A percentile compares a stretch with the other conserved stretches of the same genome.
Conservation (phyloP, 2,329 filamentous ascomycete species). For the Cadophora gregata region DNA sequence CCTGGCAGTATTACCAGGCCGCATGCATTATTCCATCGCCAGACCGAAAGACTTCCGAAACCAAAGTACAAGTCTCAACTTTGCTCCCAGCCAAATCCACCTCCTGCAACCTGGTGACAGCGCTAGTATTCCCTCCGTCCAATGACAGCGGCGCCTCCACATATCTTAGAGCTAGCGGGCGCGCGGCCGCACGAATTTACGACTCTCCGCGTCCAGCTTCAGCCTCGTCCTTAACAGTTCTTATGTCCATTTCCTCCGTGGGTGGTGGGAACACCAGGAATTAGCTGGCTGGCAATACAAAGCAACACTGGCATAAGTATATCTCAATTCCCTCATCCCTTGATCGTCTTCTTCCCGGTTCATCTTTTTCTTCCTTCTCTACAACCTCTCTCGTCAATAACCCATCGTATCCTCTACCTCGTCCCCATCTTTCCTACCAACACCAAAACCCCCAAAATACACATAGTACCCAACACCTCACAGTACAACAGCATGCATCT, state of each 20-base stretch:
- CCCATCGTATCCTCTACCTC: background rate
- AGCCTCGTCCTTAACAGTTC: background rate
- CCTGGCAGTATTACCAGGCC: too few species aligned
- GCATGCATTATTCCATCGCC: too few species aligned
- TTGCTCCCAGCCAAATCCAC: background rate
- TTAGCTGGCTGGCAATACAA: background rate
- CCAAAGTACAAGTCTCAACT: too few species aligned
- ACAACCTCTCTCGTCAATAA: background rate
- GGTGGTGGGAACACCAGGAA: too few species aligned
- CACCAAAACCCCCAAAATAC: too few species aligned
- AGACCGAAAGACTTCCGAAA: too few species aligned
- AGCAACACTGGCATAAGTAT: background rate
- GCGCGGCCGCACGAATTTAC: background rate
- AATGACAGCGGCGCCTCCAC: background rate
- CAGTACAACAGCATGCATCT: slow-evolving; percentile 62
- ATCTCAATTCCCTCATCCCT: background rate
- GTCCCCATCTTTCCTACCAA: background rate
- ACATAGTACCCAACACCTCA: too few species aligned
- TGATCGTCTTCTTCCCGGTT: background rate
- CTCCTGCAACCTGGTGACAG: background rate
- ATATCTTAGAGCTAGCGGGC: background rate
- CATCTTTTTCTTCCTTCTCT: background rate
- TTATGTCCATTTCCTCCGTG: background rate
- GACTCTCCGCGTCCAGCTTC: background rate
- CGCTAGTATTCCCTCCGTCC: background rate